Base-by-base conservation (phyloP, 352 stramenopile species). In the Phytophthora lateralis region DNA sequence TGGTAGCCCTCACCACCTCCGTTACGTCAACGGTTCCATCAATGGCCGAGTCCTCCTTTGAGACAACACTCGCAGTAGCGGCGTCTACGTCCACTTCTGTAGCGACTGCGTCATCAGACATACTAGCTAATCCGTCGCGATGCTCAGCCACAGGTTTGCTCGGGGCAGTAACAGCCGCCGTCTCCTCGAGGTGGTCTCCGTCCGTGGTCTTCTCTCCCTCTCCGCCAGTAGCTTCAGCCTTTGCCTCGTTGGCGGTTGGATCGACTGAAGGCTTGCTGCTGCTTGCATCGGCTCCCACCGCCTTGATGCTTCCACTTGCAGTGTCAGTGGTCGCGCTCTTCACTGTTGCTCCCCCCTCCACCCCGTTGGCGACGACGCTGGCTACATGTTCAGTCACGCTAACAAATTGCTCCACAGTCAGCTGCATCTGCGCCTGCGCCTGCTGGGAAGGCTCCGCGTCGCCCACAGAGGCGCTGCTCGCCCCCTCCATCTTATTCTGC, bases 401-500 rank as follows among this genome's bases (percentile, higher is more conserved):
- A 17, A 15, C 6, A n/a, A 42, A 17, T 46, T 59, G 21, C 30
- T 6, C 34, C 4, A 12, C 5, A 29, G 18, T 44, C 24, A 2
- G 18, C 29, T 51, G 34, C 30, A 30, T 21, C 20, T 52, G 15
- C 4, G 6, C 29, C 20, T 52, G 15, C 4, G 6, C 17, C 39
- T 55, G 6, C 29, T 54, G 41, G 9, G 37, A 27, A 38, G 32
- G 35, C 29, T 34, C 43, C 7, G 37, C 20, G 26, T 18, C 49
- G 32, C 14, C 44, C 12, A n/a, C 37, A 38, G 32, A 14, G 52
- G 32, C 30, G 10, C 24, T 26, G 35, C n/a, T 49, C 4, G 12
- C 29, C 35, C 42, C 41, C 15, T 73, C 53, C 64, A 61, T 64
- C 34, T 58, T 55, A 52, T 32, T 20, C 30, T 59, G 17, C 24